These are phyloP conservation scores for Trichoderma gamsii DNA, from an alignment of 495 filamentous ascomycete species.

Conservation along the genomic window DNA sequence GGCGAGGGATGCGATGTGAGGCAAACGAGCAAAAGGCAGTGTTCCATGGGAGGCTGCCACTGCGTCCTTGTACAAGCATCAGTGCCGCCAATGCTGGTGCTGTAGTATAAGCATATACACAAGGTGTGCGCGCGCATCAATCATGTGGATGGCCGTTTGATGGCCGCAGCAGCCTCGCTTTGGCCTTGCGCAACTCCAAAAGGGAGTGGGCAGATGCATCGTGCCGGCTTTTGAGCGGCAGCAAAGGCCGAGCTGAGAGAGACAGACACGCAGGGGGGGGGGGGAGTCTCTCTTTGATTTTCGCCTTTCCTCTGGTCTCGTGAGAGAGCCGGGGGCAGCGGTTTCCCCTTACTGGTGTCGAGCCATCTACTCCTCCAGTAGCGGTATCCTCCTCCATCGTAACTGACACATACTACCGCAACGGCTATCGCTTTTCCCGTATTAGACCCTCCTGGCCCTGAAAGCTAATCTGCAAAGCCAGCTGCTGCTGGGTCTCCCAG, in stretches of 20 bases:
- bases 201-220: not conserved
- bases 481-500: too few relatives aligned
- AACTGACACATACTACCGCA: too few relatives aligned
- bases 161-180: not conserved
- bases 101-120: not conserved
- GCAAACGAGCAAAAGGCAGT: too few relatives aligned
- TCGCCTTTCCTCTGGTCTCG: not conserved
- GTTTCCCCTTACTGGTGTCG: not conserved
- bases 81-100: not conserved
- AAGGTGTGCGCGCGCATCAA: not conserved
- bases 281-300: not conserved
- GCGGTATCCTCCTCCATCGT: too few relatives aligned
- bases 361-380: not conserved
- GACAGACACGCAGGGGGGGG: too few relatives aligned
- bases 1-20: too few relatives aligned
- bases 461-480: too few relatives aligned
- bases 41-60: too few relatives aligned
- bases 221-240: not conserved
- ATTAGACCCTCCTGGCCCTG: too few relatives aligned
- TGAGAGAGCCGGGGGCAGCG: not conserved
- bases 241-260: constrained; percentile 1
- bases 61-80: not conserved
- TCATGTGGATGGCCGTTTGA: constrained; percentile 8
- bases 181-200: not conserved
- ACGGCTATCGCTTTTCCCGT: too few relatives aligned